Evolutionary conservation across 345 rosid genomes (phyloP).

Genomic region (Linum usitatissimum): DNA sequence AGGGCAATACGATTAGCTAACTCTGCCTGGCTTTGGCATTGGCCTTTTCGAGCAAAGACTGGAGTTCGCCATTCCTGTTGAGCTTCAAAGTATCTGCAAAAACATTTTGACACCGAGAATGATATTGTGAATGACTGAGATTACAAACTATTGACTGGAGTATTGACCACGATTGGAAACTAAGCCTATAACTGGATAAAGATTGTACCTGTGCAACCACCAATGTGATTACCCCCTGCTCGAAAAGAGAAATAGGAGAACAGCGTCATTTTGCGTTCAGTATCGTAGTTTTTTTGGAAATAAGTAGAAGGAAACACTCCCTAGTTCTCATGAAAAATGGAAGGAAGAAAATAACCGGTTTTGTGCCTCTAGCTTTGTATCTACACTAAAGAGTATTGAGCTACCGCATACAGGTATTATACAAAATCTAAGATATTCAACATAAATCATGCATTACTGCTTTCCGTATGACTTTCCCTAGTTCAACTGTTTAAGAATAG

Average conservation of each 20-base stretch:
- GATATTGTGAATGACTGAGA: not conserved
- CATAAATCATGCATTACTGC: not conserved
- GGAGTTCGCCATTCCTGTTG: conserved; percentile 59
- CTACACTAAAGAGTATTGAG: too few relatives aligned
- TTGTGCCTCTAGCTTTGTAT: too few relatives aligned
- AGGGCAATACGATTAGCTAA: conserved; percentile 4
- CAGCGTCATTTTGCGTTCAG: not conserved
- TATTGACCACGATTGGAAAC: not conserved
- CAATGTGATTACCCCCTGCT: conserved; percentile 90
- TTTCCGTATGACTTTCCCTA: not conserved
- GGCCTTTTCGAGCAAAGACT: conserved; percentile 52
- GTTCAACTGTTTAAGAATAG: not conserved
- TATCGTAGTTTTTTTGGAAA: not conserved
- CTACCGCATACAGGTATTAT: too few relatives aligned
- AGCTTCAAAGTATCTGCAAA: conserved; percentile 70
- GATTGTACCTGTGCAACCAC: conserved; percentile 82
- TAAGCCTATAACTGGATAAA: not conserved
- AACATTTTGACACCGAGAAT: not conserved
- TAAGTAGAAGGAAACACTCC: not conserved
- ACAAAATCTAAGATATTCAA: not conserved
- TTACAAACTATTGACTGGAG: not conserved
- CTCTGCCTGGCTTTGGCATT: conserved; percentile 25
- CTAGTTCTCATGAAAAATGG: not conserved
- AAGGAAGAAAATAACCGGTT: not conserved
- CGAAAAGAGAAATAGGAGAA: conserved; percentile 12